These are phyloP conservation scores for Aspergillus conjunctus DNA, from an alignment of 495 filamentous ascomycete genomes.

Conservation along the genomic window DNA sequence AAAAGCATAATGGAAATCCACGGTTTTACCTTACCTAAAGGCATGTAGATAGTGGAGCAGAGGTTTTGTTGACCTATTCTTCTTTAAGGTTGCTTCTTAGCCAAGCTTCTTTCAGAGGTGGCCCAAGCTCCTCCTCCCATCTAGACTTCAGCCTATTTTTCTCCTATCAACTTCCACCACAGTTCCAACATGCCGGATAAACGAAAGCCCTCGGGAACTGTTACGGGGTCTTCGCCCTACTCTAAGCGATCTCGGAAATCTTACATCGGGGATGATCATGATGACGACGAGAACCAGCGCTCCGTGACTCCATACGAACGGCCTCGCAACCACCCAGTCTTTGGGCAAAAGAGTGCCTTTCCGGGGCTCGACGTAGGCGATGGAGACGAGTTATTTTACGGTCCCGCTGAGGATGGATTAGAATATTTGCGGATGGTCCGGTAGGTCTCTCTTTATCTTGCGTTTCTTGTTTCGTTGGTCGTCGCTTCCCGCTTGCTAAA, in stretches of 20 bases:
- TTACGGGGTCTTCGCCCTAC: conserved; percentile 24
- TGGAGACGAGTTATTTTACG: conserved; percentile 53
- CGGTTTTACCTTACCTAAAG: background rate
- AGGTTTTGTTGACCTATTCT: background rate
- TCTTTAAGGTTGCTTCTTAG: background rate
- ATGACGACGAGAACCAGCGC: conserved; percentile 19
- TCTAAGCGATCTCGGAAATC: conserved; percentile 37
- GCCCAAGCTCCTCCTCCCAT: conserved; percentile 27
- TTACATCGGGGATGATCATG: conserved; percentile 30
- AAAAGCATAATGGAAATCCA: conserved; percentile 3
- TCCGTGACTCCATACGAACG: conserved; percentile 33
- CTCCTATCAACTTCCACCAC: conserved; percentile 9
- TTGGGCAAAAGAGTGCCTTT: conserved; percentile 76
- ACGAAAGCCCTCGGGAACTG: conserved; percentile 33
- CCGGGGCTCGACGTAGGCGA: conserved; percentile 65
- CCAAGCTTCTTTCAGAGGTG: conserved; percentile 13
- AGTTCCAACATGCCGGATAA: conserved; percentile 39
- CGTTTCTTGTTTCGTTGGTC: conserved; percentile 12
- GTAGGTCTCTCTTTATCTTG: conserved; percentile 51
- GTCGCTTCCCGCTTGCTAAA: conserved; percentile 30
- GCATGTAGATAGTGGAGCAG: background rate
- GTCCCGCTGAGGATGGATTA: conserved; percentile 61
- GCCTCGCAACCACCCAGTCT: conserved; percentile 62
- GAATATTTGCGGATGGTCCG: conserved; percentile 79
- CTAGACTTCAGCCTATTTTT: background rate